Conservation (phyloP, 345 rosid genomes). For the Citrus sinensis region DNA sequence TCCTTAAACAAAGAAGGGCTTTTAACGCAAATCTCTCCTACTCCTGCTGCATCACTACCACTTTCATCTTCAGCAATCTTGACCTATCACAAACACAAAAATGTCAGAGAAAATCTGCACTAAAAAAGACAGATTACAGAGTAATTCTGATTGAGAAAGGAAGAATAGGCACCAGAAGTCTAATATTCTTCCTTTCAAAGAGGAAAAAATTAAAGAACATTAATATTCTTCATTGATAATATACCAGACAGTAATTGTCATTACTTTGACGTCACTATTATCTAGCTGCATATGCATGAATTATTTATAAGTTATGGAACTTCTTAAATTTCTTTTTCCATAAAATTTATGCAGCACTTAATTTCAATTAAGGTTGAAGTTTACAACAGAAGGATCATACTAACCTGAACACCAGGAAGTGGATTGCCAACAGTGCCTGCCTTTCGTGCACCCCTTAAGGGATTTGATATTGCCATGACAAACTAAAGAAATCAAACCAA, state of each 20-base stretch:
- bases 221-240: background rate
- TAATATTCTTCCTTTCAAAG: background rate
- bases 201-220: background rate
- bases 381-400: constrained; percentile 11
- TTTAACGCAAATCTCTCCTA: constrained; percentile 83
- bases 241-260: background rate
- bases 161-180: background rate
- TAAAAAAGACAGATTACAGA: background rate
- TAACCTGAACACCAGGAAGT: constrained; percentile 90
- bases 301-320: background rate
- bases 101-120: background rate
- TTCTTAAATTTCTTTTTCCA: background rate
- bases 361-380: constrained; percentile 1
- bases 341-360: background rate
- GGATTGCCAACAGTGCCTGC: constrained; percentile 98
- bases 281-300: background rate
- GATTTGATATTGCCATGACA: constrained; percentile 95
- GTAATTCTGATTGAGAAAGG: background rate
- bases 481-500: constrained; percentile 45
- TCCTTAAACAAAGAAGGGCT: constrained; percentile 94
- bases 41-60: constrained; percentile 45
- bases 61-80: constrained; percentile 57
- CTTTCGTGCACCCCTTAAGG: constrained; percentile 68
- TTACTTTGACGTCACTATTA: background rate
- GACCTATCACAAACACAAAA: constrained; percentile 45